A percentile compares a stretch with the other conserved stretches of the same genome.
phyloP scores from a whole-genome alignment of 176 grass and related monocot species.

The Eleusine coracana region DNA sequence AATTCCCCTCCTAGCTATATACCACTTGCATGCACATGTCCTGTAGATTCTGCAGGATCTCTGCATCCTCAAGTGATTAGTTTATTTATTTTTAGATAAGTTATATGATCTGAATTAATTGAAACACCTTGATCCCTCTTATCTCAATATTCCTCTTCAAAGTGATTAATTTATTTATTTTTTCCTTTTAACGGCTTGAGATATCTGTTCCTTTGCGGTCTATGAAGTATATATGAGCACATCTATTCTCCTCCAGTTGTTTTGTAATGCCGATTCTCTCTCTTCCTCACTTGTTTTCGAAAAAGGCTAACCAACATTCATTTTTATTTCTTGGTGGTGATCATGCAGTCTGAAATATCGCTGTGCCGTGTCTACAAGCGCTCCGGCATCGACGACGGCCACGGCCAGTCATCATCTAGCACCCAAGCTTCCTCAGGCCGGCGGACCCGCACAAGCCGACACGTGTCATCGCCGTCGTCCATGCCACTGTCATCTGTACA shows the following conservation, averaged over 20 bases:
- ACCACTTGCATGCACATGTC: slow-evolving; percentile 26
- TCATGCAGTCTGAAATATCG: slow-evolving; percentile 82
- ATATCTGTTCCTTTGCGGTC: neutral
- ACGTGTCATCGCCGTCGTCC: slow-evolving; percentile 32
- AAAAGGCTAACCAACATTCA: neutral
- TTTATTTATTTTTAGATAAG: slow-evolving; percentile 2
- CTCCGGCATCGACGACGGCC: slow-evolving; percentile 79
- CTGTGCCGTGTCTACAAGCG: slow-evolving; percentile 95
- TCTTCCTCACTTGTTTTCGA: neutral
- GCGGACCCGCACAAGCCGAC: slow-evolving; percentile 23
- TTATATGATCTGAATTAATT: slow-evolving; percentile 36
- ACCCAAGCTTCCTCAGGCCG: slow-evolving; percentile 44
- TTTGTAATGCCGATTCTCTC: neutral
- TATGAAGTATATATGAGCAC: neutral
- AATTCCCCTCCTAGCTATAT: slow-evolving; percentile 36
- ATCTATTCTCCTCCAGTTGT: neutral
- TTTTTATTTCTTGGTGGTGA: slow-evolving; percentile 17
- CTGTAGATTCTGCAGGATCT: slow-evolving; percentile 34
- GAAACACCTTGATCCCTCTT: slow-evolving; percentile 8
- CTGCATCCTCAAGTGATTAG: slow-evolving; percentile 21
- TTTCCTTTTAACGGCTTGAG: neutral
- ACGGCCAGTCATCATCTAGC: slow-evolving; percentile 34
- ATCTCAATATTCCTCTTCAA: neutral
- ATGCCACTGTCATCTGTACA: slow-evolving; percentile 24
- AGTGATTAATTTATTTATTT: neutral